A percentile compares a stretch with the other conserved stretches of the same genome.
phyloP scores from a whole-genome alignment of 192 early-diverging fungal species.

The Podila epigama region DNA sequence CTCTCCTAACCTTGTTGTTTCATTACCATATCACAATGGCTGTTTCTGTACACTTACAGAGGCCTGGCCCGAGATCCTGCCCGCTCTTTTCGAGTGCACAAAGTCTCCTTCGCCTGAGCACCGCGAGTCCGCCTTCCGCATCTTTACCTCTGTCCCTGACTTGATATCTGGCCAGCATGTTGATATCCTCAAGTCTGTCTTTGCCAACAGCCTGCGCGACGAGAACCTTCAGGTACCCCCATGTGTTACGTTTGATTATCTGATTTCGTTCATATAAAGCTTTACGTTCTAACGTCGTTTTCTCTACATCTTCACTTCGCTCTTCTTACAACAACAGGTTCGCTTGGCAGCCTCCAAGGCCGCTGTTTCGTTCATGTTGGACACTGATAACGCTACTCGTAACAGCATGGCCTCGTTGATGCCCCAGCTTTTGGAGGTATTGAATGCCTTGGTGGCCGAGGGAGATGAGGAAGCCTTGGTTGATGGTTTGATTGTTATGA shows the following conservation, averaged over 20 bases:
- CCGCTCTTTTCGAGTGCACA: conserved; percentile 82
- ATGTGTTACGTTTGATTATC: background rate
- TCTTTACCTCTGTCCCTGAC: conserved; percentile 84
- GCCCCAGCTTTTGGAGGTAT: conserved; percentile 80
- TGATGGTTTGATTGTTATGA: conserved; percentile 72
- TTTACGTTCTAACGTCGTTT: too few relatives aligned
- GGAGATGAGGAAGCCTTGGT: conserved; percentile 74
- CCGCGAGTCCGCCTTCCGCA: conserved; percentile 89
- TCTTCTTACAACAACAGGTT: conserved; percentile 54
- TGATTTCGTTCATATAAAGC: background rate
- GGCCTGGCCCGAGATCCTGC: conserved; percentile 84
- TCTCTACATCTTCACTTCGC: background rate
- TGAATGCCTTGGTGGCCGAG: conserved; percentile 58
- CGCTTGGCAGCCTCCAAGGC: conserved; percentile 80
- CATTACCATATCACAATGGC: background rate
- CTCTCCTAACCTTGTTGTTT: background rate
- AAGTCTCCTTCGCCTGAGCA: conserved; percentile 77
- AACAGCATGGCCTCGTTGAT: conserved; percentile 67
- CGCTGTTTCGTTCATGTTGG: conserved; percentile 73
- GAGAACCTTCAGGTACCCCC: conserved; percentile 63
- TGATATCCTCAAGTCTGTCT: conserved; percentile 74
- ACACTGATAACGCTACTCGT: conserved; percentile 61
- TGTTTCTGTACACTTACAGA: conserved; percentile 43
- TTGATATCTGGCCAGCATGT: conserved; percentile 78
- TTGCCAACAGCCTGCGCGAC: conserved; percentile 77